Base-by-base conservation (phyloP, 176 grass and related monocot genomes). In the Triticum timopheevii region DNA sequence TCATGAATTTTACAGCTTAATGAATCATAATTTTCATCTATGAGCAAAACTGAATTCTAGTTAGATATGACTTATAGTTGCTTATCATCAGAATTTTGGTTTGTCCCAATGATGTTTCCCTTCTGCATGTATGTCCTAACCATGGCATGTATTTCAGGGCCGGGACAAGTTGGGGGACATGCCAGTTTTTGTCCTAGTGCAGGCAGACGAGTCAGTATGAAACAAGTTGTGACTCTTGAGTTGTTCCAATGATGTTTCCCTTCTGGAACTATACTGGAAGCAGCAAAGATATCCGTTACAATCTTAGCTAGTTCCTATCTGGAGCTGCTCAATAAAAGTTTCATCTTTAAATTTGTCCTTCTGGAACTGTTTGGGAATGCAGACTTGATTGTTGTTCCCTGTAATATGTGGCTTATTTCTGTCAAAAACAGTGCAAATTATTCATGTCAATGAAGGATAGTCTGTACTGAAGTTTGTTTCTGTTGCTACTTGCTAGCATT, bases 181-280 rank as follows among this genome's bases (percentile, higher is more conserved):
- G 62, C 87, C 94, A 1, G 76, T 96, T 70, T 98, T 96, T 83
- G 90, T 98, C 39, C 92, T 98, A 56, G 91, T 96, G 31, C 65
- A 94, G 87, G 90, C 93, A 1, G 88, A 90, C n/a, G 85, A 78
- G 85, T 52, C 82, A 36, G 19, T 4, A 76, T 69, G 54, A 70
- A 77, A 76, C 24, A 58, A 73, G 78, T 70, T 56, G 86, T 73
- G 59, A 38, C 54, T 86, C 19, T 78, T 22, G 22, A 84, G 50
- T 90, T 81, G 73, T 61, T 65, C 63, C 31, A 6, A 25, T 24
- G 17, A 69, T 87, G 39, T 61, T 77, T 24, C 69, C 49, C 69
- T 83, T 30, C 28, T 45, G n/a, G 28, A 72, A 72, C 56, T 59
- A 73, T 89, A 13, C 16, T 88, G 64, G 30, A 88, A 78, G 73